Base-by-base conservation (phyloP, 2,329 filamentous ascomycete genomes). In the Penicillium capsulatum region DNA sequence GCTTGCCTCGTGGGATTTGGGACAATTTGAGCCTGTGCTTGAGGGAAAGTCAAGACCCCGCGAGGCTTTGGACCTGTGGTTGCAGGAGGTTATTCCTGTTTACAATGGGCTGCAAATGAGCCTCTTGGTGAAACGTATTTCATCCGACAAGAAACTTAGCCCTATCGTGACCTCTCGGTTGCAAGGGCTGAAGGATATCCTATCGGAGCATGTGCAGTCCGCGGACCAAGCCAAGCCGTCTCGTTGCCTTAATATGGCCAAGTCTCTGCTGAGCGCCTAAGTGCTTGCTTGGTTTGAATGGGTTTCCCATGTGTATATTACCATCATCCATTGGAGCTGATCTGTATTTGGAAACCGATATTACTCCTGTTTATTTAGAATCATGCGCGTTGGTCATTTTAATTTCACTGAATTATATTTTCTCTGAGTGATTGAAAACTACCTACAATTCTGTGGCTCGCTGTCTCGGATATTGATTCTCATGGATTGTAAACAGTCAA, bases 141-240 rank as follows among this genome's bases (percentile, higher is more conserved):
- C 54, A 4, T 30, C 44, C 26, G 42, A 64, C 33, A 48, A 48
- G 38, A 27, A 45, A 3, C 36, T 69, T 32, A 36, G 46, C 5
- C 33, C 46, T 8, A 9, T 9, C 19, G 19, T 22, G 19, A 22
- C 19, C 9, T 22, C 19, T 22, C 19, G 19, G 19, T 9, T 22
- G 5, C 5, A 22, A 9, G 19, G 9, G 9, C 19, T 22, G 19
- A 22, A 22, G 9, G 36, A 41, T 9, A 43, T 68, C 36, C 52
- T 53, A 42, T 42, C 39, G 6, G 46, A 53, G 5, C 42, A 59
- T 19, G 19, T 22, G 5, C 5, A 22, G 19, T 22, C 19, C 5
- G 19, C 19, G 5, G 44, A 50, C 13, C 50, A 77, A 45, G 68
- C 86, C 14, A 74, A 72, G 24, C 31, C 33, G 7, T 50, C 49